phyloP scores from a whole-genome alignment of 768 basidiomycete genomes.

The Boletus huronensis region DNA sequence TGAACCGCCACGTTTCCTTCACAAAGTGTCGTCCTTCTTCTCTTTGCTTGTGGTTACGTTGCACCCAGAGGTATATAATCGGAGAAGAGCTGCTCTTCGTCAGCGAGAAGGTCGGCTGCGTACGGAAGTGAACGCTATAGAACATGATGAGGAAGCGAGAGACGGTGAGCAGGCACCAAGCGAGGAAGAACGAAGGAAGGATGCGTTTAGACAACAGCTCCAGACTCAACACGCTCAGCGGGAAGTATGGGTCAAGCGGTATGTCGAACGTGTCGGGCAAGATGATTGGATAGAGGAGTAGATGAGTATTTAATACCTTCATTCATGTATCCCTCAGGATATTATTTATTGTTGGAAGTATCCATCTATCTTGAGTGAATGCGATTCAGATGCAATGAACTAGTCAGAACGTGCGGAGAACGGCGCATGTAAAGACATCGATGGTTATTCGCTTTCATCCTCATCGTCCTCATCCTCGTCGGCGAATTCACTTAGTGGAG shows the following conservation, averaged over 20 bases:
- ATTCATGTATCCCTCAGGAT: neutral
- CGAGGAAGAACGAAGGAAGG: conserved; percentile 30
- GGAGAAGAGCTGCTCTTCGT: conserved; percentile 54
- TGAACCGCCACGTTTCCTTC: conserved; percentile 45
- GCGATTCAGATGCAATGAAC: neutral
- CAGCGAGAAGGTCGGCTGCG: conserved; percentile 63
- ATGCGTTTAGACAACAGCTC: conserved; percentile 39
- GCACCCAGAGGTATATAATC: conserved; percentile 74
- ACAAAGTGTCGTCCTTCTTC: conserved; percentile 52
- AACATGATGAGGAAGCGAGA: conserved; percentile 25
- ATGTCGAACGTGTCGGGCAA: conserved; percentile 59
- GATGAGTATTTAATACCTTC: conserved; percentile 5
- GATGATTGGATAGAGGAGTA: conserved; percentile 71
- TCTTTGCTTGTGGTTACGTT: conserved; percentile 56
- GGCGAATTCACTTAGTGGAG: conserved; percentile 47
- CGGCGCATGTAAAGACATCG: neutral
- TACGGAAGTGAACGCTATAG: conserved; percentile 53
- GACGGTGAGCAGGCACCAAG: conserved; percentile 31
- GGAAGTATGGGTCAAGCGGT: conserved; percentile 60
- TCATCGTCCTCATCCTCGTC: conserved; percentile 58
- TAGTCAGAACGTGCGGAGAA: neutral
- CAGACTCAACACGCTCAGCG: conserved; percentile 48
- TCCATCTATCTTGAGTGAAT: conserved; percentile 1
- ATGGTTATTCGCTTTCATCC: conserved; percentile 47
- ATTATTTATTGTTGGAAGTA: conserved; percentile 1